phyloP scores from a whole-genome alignment of 2,329 filamentous ascomycete species.

The Colletotrichum musae region DNA sequence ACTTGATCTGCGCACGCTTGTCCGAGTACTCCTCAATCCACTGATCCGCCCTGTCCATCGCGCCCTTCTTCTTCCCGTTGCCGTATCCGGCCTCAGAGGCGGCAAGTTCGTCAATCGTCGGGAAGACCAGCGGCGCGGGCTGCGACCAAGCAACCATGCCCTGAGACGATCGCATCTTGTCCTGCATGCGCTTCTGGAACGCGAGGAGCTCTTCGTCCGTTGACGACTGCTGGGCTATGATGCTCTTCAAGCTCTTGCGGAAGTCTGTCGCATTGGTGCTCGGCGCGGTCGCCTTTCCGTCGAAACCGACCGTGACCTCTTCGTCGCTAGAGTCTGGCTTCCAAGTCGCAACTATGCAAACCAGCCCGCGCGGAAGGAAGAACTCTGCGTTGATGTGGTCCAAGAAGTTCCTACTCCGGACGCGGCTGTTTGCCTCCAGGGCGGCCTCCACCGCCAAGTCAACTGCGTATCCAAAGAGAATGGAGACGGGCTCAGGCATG shows the following conservation, averaged over 20 bases:
- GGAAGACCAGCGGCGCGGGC: constrained; percentile 64
- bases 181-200: constrained; percentile 13
- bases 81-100: constrained; percentile 27
- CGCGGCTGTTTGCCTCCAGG: constrained; percentile 56
- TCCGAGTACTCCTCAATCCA: constrained; percentile 45
- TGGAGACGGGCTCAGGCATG: constrained; percentile 50
- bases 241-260: neutral
- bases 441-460: constrained; percentile 58
- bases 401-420: constrained; percentile 67
- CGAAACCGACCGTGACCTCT: constrained; percentile 50
- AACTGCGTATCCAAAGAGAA: constrained; percentile 59
- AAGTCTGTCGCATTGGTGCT: neutral
- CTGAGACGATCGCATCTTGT: constrained; percentile 42
- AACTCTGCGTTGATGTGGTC: constrained; percentile 69
- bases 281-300: constrained; percentile 21
- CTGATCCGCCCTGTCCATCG: constrained; percentile 39
- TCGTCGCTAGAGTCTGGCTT: constrained; percentile 54
- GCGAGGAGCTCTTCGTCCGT: neutral
- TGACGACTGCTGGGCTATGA: neutral
- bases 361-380: constrained; percentile 70
- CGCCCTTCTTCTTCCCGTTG: constrained; percentile 42
- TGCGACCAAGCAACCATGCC: constrained; percentile 60
- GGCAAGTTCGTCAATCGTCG: constrained; percentile 40
- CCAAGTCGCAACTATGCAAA: constrained; percentile 65
- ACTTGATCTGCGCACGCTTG: constrained; percentile 43